Conservation (phyloP, 495 filamentous ascomycete species). For the Aeminium ludgeri region DNA sequence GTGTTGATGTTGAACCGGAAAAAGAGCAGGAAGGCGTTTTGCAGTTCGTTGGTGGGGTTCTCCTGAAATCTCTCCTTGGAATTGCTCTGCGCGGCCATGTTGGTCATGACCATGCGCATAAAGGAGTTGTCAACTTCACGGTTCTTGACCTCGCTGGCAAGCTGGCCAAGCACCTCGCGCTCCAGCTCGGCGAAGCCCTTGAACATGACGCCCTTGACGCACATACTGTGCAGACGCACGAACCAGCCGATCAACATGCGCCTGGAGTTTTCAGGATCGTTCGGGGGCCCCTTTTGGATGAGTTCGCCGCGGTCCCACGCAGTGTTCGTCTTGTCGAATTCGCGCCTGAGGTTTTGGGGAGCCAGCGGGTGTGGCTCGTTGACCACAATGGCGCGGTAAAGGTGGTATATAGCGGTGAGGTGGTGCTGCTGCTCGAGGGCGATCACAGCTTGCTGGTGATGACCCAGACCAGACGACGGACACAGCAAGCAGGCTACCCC, state of each 20-base stretch:
- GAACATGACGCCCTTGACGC: conserved; percentile 56
- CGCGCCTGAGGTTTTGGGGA: conserved; percentile 55
- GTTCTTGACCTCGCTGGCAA: conserved; percentile 57
- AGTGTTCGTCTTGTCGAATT: conserved; percentile 55
- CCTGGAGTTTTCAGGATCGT: conserved; percentile 32
- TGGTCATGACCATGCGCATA: conserved; percentile 68
- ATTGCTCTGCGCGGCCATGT: conserved; percentile 65
- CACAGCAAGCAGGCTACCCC: conserved; percentile 60
- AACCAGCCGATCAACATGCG: conserved; percentile 59
- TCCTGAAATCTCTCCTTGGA: conserved; percentile 39
- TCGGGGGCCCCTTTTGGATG: conserved; percentile 30
- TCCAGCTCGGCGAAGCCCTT: conserved; percentile 68
- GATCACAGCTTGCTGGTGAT: conserved; percentile 82
- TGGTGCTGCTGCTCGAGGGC: conserved; percentile 58
- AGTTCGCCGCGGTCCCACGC: conserved; percentile 44
- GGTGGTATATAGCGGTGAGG: conserved; percentile 68
- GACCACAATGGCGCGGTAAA: conserved; percentile 65
- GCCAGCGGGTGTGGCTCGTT: conserved; percentile 58
- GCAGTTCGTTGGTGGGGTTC: conserved; percentile 20
- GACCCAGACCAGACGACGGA: conserved; percentile 60
- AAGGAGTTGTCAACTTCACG: conserved; percentile 46
- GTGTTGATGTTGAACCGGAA: conserved; percentile 69
- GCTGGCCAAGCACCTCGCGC: conserved; percentile 62
- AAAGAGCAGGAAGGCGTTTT: conserved; percentile 50
- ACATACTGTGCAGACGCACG: conserved; percentile 70